Evolutionary conservation across 2,329 filamentous ascomycete genomes (phyloP).

Genomic region (Diaporthe citri): DNA sequence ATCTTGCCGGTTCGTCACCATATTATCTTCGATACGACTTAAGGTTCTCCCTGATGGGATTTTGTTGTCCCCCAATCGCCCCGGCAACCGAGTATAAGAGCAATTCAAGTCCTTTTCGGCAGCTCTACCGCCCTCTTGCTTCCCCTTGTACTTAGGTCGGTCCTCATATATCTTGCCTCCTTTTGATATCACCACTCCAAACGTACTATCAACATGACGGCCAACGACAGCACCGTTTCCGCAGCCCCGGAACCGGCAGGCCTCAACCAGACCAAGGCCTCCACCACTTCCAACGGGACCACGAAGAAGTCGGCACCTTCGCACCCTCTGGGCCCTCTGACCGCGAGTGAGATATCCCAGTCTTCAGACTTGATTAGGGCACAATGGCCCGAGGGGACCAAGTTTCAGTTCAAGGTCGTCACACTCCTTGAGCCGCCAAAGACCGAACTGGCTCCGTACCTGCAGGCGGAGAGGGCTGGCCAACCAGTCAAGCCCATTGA

Average conservation of each 20-base stretch:
- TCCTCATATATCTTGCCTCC: background rate
- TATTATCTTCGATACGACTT: background rate
- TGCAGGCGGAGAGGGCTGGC: slow-evolving; percentile 61
- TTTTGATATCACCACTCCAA: background rate
- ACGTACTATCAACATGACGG: slow-evolving; percentile 24
- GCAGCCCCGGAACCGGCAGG: background rate
- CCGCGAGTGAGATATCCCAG: slow-evolving; percentile 66
- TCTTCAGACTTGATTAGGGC: slow-evolving; percentile 62
- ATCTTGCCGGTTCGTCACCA: slow-evolving; percentile 6
- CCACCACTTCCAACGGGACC: slow-evolving; percentile 6
- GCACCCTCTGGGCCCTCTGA: slow-evolving; percentile 72
- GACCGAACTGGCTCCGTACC: slow-evolving; percentile 61
- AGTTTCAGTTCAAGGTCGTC: slow-evolving; percentile 72
- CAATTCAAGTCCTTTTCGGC: background rate
- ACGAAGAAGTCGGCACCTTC: slow-evolving; percentile 27
- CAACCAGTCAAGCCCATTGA: slow-evolving; percentile 56
- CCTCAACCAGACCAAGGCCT: slow-evolving; percentile 24
- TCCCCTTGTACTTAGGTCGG: too few relatives aligned
- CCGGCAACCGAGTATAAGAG: background rate
- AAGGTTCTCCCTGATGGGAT: background rate
- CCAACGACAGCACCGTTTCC: slow-evolving; percentile 27
- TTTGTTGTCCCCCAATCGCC: background rate
- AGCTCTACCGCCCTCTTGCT: too few relatives aligned
- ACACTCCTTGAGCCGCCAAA: slow-evolving; percentile 72
- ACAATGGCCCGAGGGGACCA: slow-evolving; percentile 67